Evolutionary conservation across 257 asterid genomes (phyloP).

Genomic region (Rauvolfia tetraphylla): DNA sequence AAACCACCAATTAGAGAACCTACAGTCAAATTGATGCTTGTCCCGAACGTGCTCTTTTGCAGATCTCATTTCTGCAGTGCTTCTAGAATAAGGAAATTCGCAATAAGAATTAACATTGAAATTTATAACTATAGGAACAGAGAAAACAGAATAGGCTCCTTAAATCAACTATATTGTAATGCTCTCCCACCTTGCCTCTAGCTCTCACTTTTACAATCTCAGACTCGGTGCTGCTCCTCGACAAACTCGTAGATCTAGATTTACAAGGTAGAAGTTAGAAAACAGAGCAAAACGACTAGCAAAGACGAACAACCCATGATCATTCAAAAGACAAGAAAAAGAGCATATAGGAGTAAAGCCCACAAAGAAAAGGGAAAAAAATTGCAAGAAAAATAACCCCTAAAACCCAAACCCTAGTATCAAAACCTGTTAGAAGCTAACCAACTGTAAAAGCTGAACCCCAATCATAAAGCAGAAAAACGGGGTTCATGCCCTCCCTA

Average conservation of each 20-base stretch:
- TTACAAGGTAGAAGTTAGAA: conserved; percentile 12
- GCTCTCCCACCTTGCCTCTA: conserved; percentile 8
- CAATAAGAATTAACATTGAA: not conserved
- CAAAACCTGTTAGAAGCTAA: conserved; percentile 11
- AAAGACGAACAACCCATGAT: not conserved
- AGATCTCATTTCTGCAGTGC: too few relatives aligned
- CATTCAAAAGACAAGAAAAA: not conserved
- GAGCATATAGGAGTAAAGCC: not conserved
- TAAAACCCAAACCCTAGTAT: conserved; percentile 5
- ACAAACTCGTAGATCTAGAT: not conserved
- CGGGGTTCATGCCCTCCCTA: not conserved
- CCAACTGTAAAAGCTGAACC: conserved; percentile 4
- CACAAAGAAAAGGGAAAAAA: not conserved
- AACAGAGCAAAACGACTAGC: not conserved
- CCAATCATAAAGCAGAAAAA: not conserved
- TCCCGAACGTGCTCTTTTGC: too few relatives aligned
- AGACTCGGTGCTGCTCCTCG: not conserved
- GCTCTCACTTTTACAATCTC: not conserved
- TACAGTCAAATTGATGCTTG: too few relatives aligned
- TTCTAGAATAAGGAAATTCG: too few relatives aligned
- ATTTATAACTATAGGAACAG: not conserved
- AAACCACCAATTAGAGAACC: too few relatives aligned
- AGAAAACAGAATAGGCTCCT: not conserved
- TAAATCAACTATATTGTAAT: conserved; percentile 1
- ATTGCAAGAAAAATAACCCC: not conserved